These are phyloP conservation scores for Podaxis rugospora DNA, from an alignment of 768 basidiomycete genomes.

Conservation along the genomic window DNA sequence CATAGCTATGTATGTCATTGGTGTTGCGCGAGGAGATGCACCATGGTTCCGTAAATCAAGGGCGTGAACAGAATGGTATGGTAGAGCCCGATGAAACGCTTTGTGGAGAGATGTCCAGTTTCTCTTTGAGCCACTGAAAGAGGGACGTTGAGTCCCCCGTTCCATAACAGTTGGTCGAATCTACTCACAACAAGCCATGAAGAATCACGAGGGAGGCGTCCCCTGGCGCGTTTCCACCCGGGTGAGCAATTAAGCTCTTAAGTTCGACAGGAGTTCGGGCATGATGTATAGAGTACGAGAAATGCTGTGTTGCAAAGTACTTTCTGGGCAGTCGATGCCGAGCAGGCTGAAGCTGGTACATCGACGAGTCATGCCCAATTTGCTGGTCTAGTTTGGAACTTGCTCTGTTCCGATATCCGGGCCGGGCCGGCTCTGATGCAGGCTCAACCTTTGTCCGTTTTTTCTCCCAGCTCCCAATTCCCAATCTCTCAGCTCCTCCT, in stretches of 20 bases:
- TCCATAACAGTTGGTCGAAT: neutral
- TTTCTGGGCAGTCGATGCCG: neutral
- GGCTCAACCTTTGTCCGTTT: too few species aligned
- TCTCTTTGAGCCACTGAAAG: constrained; percentile 72
- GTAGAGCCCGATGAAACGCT: constrained; percentile 55
- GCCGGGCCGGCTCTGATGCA: too few species aligned
- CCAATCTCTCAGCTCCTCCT: too few species aligned
- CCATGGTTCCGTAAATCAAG: constrained; percentile 92
- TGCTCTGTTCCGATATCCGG: too few species aligned
- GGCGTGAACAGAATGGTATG: constrained; percentile 67
- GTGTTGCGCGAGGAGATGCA: constrained; percentile 65
- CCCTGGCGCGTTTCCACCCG: neutral
- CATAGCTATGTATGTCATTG: constrained; percentile 78
- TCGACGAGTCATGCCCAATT: neutral
- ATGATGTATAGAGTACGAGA: neutral
- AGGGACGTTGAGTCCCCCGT: neutral
- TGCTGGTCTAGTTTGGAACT: too few species aligned
- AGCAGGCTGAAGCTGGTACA: neutral
- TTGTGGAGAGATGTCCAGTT: constrained; percentile 86
- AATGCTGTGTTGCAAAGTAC: neutral
- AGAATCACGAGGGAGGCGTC: constrained; percentile 50
- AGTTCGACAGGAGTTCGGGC: neutral
- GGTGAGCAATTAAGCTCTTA: neutral
- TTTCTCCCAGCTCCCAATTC: too few species aligned
- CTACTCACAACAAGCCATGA: constrained; percentile 60